These are phyloP conservation scores for Tremella fuciformis DNA, from an alignment of 768 basidiomycete genomes.

Conservation along the genomic window DNA sequence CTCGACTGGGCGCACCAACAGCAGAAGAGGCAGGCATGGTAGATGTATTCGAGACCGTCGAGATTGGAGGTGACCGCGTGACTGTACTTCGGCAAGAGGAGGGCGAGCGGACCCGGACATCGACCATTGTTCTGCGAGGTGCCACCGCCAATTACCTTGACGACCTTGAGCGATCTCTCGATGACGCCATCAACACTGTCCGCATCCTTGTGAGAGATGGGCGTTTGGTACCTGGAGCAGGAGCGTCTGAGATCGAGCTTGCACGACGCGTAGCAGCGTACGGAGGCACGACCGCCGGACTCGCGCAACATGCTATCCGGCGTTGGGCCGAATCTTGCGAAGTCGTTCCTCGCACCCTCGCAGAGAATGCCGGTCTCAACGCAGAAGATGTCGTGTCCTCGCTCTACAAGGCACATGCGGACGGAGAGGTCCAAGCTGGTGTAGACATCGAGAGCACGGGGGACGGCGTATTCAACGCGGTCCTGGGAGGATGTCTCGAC, in stretches of 20 bases:
- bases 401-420: slow-evolving; percentile 85
- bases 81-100: slow-evolving; percentile 92
- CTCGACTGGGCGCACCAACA: slow-evolving; percentile 91
- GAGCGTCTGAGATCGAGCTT: slow-evolving; percentile 91
- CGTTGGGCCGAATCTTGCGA: slow-evolving; percentile 85
- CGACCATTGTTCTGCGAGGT: slow-evolving; percentile 91
- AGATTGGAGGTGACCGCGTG: slow-evolving; percentile 96
- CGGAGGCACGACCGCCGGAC: slow-evolving; percentile 81
- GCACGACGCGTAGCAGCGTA: slow-evolving; percentile 77
- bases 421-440: slow-evolving; percentile 51
- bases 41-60: slow-evolving; percentile 90
- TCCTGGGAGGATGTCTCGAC: slow-evolving; percentile 62
- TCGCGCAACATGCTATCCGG: slow-evolving; percentile 90
- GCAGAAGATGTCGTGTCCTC: slow-evolving; percentile 87
- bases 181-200: slow-evolving; percentile 95
- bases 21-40: slow-evolving; percentile 92
- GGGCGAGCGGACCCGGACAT: slow-evolving; percentile 76
- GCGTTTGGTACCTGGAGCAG: slow-evolving; percentile 87
- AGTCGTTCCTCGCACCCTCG: slow-evolving; percentile 84
- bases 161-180: slow-evolving; percentile 91
- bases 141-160: slow-evolving; percentile 92
- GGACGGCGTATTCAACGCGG: slow-evolving; percentile 32
- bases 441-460: slow-evolving; percentile 48
- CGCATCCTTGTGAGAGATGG: slow-evolving; percentile 87
- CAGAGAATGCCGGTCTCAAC: slow-evolving; percentile 87